phyloP scores from a whole-genome alignment of 2,329 filamentous ascomycete species.

The Blastomyces emzantsi region DNA sequence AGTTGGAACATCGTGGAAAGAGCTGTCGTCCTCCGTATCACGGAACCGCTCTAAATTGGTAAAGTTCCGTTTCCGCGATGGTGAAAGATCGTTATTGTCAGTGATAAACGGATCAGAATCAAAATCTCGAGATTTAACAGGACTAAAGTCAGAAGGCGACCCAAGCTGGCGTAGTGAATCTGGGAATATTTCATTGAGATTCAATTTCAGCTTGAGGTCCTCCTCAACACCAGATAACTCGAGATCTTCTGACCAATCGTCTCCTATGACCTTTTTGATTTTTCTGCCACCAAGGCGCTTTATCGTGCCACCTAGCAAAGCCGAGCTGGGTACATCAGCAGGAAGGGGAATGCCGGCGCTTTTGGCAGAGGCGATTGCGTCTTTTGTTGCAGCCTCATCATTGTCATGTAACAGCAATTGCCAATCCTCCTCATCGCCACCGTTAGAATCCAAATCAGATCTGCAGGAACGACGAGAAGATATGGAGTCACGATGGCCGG shows the following conservation, averaged over 20 bases:
- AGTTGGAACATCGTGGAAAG: conserved; percentile 55
- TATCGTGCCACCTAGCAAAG: conserved; percentile 84
- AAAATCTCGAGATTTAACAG: conserved; percentile 28
- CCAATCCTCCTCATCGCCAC: conserved; percentile 71
- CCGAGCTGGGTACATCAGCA: conserved; percentile 74
- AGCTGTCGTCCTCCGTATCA: conserved; percentile 52
- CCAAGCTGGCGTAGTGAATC: conserved; percentile 61
- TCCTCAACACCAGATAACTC: conserved; percentile 54
- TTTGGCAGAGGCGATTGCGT: conserved; percentile 80
- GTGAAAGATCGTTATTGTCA: conserved; percentile 27
- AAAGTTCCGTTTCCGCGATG: conserved; percentile 48
- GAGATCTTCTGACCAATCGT: conserved; percentile 74
- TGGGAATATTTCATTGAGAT: conserved; percentile 54
- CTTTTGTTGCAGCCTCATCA: conserved; percentile 71
- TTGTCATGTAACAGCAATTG: conserved; percentile 77
- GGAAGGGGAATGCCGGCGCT: conserved; percentile 88
- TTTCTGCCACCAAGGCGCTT: conserved; percentile 74
- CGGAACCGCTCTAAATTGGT: conserved; percentile 54
- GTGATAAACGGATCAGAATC: conserved; percentile 19
- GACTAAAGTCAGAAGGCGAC: conserved; percentile 32
- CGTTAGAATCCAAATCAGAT: conserved; percentile 68
- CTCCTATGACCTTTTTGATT: conserved; percentile 61
- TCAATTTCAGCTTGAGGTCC: conserved; percentile 55
- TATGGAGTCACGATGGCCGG: conserved; percentile 58
- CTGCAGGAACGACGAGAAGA: conserved; percentile 75